A percentile compares a stretch with the other conserved stretches of the same genome.
phyloP scores from a whole-genome alignment of 805 yeast species.

The Tanozyma kutaoensis region DNA sequence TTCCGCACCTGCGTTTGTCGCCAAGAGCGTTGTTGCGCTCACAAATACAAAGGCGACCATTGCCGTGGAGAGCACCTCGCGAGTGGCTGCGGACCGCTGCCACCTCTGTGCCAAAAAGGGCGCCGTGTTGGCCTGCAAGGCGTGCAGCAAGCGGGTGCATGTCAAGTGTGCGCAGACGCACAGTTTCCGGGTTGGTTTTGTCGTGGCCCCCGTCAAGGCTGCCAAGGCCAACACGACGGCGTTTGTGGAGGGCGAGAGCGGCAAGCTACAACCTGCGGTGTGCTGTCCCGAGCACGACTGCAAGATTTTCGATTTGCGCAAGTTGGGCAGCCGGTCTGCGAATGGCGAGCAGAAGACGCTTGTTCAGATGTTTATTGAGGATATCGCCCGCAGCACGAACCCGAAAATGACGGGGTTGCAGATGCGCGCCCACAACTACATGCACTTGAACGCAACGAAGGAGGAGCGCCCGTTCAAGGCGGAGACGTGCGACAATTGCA shows the following conservation, averaged over 20 bases:
- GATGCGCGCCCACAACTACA: slow-evolving; percentile 15
- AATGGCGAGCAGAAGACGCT: slow-evolving; percentile 21
- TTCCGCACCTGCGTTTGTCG: slow-evolving; percentile 3
- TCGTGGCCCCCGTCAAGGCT: slow-evolving; percentile 12
- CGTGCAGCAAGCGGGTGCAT: slow-evolving; percentile 30
- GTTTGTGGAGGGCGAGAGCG: slow-evolving; percentile 13
- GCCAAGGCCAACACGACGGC: slow-evolving; percentile 5
- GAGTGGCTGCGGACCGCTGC: no score
- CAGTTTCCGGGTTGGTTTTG: slow-evolving; percentile 42
- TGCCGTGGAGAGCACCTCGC: no score
- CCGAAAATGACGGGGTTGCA: slow-evolving; percentile 17
- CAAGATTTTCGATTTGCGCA: slow-evolving; percentile 16
- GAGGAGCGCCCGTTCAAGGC: slow-evolving; percentile 1
- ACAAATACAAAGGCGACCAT: no score
- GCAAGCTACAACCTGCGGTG: slow-evolving; percentile 30
- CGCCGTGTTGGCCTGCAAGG: no score
- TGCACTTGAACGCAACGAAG: slow-evolving; percentile 5
- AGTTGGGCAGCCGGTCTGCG: slow-evolving; percentile 9
- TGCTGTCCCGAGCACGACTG: slow-evolving; percentile 27
- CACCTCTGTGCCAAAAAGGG: no score
- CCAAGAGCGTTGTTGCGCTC: slow-evolving; percentile 1
- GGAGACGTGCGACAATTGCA: slow-evolving; percentile 10
- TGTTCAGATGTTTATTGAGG: slow-evolving; percentile 26
- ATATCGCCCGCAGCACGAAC: slow-evolving; percentile 8
- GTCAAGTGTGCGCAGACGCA: slow-evolving; percentile 44